phyloP scores from a whole-genome alignment of 768 basidiomycete genomes.

The Pleurotus pulmonarius region DNA sequence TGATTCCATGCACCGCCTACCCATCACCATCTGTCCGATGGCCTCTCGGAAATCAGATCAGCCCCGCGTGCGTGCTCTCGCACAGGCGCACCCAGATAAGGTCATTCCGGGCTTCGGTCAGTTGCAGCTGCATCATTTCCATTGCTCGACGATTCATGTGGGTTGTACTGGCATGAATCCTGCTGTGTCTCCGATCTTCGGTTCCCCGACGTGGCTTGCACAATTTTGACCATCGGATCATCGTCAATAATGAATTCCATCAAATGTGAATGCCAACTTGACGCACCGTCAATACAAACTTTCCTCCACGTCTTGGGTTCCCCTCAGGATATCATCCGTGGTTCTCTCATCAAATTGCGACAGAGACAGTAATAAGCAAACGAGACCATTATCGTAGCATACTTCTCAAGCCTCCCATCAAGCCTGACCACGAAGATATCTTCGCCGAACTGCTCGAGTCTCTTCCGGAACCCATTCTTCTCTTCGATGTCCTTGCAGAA shows the following conservation, averaged over 20 bases:
- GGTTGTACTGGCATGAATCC: not conserved
- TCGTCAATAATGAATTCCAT: not conserved
- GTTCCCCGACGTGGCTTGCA: too few relatives aligned
- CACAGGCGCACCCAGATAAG: constrained; percentile 53
- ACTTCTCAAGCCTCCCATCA: constrained; percentile 41
- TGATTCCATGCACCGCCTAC: constrained; percentile 49
- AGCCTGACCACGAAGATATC: constrained; percentile 25
- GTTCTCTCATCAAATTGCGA: constrained; percentile 68
- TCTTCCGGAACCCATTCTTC: constrained; percentile 70
- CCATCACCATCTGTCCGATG: constrained; percentile 83
- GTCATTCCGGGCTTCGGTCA: constrained; percentile 89
- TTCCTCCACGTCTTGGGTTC: constrained; percentile 33
- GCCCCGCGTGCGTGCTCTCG: constrained; percentile 61
- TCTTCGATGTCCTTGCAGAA: constrained; percentile 54
- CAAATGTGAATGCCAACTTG: not conserved
- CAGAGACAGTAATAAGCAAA: constrained; percentile 41
- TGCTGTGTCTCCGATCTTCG: not conserved
- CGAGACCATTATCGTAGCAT: constrained; percentile 73
- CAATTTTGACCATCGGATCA: too few relatives aligned
- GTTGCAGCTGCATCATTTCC: constrained; percentile 20
- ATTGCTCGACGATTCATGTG: not conserved
- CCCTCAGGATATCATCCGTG: constrained; percentile 62
- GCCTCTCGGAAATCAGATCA: constrained; percentile 68
- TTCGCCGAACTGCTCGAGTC: constrained; percentile 56
- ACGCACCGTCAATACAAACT: too few relatives aligned